Evolutionary conservation across 768 basidiomycete species (phyloP), one percentile per base, ranked within the genome.

Genomic region (Russula griseocarnosa): DNA sequence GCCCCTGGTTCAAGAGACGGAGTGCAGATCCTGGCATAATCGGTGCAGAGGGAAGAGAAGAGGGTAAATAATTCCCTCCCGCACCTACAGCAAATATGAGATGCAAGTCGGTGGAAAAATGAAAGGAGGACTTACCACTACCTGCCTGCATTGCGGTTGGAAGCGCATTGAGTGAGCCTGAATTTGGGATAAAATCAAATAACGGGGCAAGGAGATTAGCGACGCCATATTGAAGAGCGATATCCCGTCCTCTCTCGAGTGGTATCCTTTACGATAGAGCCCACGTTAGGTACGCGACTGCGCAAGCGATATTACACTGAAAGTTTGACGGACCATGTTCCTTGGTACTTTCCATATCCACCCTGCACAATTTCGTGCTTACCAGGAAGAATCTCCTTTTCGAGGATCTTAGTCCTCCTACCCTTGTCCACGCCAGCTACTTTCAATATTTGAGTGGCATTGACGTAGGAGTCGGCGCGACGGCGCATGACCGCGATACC

Each of bases 401-500:
- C 91, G 16, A 93, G 79, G 59, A 98, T 97, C 83, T 98, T 98
- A 18, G 96, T 98, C 46, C 97, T 83, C 50, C 89, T 85, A 1
- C 94, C 94, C 76, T 99, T 99, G 79, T 96, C 94, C 66, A 98
- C 90, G 47, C 97, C 97, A 7, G 96, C 95, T 44, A 99, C 96
- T 77, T 99, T 99, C 69, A 99, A 85, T 66, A 99, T 98, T 75
- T 99, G 97, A 3, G 97, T 98, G 70, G 97, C 97, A 79, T 99
- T 99, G 68, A 99, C 91, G 74, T 83, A 98, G 70, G 92, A 94
- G 76, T 98, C 97, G 58, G 85, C 85, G 71, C 94, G 86, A 72
- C 97, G 81, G 58, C 96, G 86, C 97, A 99, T 99, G 69, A 99
- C 96, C 1, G 96, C 96, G 72, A 98, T 98, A 44, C 95, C 95